Percentiles rank a stretch among this genome's conserved stretches.
Conservation (phyloP, 2,329 filamentous ascomycete species). For the Phaeoacremonium minimum region DNA sequence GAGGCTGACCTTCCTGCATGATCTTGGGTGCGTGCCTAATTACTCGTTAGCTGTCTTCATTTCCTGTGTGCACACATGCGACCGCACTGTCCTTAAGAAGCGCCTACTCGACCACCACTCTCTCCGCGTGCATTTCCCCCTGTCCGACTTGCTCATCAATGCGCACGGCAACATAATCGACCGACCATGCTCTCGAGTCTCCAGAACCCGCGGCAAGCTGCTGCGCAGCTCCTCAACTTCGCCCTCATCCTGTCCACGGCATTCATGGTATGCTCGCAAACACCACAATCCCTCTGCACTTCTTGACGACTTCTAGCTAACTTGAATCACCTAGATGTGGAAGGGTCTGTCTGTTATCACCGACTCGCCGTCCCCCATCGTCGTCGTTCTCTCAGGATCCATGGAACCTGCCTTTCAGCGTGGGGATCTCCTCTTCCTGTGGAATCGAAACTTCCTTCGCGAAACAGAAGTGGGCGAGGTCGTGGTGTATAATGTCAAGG, state of each 20-base stretch:
- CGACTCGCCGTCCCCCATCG: slow-evolving; percentile 73
- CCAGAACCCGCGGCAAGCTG: slow-evolving; percentile 73
- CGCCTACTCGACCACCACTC: too few relatives aligned
- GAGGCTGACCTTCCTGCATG: too few relatives aligned
- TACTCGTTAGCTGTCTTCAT: too few relatives aligned
- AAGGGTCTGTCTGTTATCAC: slow-evolving; percentile 79
- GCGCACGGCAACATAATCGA: too few relatives aligned
- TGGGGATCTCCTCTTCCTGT: slow-evolving; percentile 71
- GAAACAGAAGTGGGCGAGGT: slow-evolving; percentile 54
- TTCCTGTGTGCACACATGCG: too few relatives aligned
- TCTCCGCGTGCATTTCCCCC: too few relatives aligned
- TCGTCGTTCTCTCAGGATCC: slow-evolving; percentile 77
- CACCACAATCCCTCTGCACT: not conserved
- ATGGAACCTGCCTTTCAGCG: slow-evolving; percentile 83
- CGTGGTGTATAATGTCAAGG: slow-evolving; percentile 74
- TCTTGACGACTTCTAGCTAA: slow-evolving; percentile 15
- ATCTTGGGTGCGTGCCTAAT: too few relatives aligned
- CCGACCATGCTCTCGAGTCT: slow-evolving; percentile 63
- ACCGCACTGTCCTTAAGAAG: too few relatives aligned
- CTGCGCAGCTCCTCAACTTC: slow-evolving; percentile 83
- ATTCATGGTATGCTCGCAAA: slow-evolving; percentile 64
- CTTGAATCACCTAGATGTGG: slow-evolving; percentile 58
- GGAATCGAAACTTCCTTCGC: slow-evolving; percentile 63
- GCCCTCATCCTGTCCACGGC: slow-evolving; percentile 84
- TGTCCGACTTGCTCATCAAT: too few relatives aligned